Percentiles rank a stretch among this genome's conserved stretches.
Evolutionary conservation across 345 rosid genomes (phyloP).

Genomic region (Brassica rapa): DNA sequence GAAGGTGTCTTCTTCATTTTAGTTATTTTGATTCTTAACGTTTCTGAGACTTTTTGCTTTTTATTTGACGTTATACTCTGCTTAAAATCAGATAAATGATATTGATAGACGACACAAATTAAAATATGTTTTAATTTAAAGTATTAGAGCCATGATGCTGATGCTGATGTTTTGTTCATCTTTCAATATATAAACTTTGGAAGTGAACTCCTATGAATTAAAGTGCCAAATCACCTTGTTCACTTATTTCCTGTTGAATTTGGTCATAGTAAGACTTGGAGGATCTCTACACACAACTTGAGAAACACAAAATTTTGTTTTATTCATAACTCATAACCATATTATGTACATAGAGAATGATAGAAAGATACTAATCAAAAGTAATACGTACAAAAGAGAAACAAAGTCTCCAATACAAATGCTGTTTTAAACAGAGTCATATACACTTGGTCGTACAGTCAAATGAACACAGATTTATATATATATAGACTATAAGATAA

Average conservation of each 20-base stretch:
- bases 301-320: constrained; percentile 10
- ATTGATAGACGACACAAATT: neutral
- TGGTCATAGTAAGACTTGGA: neutral
- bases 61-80: neutral
- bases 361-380: constrained; percentile 7
- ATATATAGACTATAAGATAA: constrained; percentile 2
- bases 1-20: neutral
- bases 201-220: neutral
- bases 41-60: neutral
- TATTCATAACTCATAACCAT: neutral
- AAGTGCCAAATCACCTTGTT: neutral
- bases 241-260: neutral
- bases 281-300: constrained; percentile 3
- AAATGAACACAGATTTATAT: neutral
- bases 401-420: constrained; percentile 14
- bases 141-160: neutral
- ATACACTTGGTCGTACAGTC: too few relatives aligned
- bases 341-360: constrained; percentile 20
- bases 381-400: constrained; percentile 8
- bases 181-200: neutral
- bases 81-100: neutral
- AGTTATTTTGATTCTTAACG: neutral
- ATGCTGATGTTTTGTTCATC: neutral
- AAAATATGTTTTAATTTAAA: too few relatives aligned
- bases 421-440: neutral